Conservation (phyloP, 805 yeast genomes). For the Lipomyces yamanashiensis region DNA sequence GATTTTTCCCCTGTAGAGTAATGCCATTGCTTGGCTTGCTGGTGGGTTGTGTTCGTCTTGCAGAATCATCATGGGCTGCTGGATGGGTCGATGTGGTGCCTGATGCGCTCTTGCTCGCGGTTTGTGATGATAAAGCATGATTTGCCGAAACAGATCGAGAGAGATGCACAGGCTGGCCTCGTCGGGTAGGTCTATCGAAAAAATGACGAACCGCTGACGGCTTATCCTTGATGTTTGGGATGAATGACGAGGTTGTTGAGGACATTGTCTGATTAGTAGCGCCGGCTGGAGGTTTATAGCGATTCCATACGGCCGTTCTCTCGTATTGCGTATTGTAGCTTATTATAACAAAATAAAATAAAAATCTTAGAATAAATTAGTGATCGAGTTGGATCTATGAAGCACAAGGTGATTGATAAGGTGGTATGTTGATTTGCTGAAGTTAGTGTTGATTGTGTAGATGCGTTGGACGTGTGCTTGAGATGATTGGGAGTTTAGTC, state of each 20-base stretch:
- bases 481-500: background rate
- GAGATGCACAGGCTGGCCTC: constrained; percentile 16
- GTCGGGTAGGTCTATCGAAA: constrained; percentile 23
- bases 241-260: constrained; percentile 19
- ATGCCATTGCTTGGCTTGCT: background rate
- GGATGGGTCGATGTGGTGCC: background rate
- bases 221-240: constrained; percentile 31
- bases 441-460: background rate
- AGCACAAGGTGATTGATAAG: too few relatives aligned
- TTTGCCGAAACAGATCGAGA: constrained; percentile 13
- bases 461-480: background rate
- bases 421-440: background rate
- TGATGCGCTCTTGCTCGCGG: background rate
- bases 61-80: background rate
- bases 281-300: background rate
- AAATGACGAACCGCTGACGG: constrained; percentile 34
- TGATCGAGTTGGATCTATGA: too few relatives aligned
- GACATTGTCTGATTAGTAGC: constrained; percentile 16
- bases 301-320: too few relatives aligned
- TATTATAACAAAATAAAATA: too few relatives aligned
- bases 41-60: background rate
- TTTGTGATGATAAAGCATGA: background rate
- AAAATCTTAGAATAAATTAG: too few relatives aligned
- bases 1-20: background rate
- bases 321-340: too few relatives aligned